These are phyloP conservation scores for Volvox reticuliferus DNA, from an alignment of 139 green algal genomes.

Conservation along the genomic window DNA sequence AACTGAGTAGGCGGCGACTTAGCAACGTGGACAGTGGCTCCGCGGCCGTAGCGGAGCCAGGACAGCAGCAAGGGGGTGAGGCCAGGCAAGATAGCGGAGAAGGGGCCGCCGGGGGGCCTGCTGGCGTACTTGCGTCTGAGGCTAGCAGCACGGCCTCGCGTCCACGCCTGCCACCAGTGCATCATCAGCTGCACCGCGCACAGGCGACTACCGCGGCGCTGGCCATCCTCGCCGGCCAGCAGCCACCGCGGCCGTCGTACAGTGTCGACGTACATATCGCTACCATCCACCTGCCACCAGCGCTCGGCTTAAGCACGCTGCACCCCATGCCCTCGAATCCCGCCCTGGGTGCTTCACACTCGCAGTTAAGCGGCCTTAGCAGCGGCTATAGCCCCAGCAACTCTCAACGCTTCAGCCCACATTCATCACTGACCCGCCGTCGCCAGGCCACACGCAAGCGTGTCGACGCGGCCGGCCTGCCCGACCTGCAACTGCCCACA, in stretches of 20 bases:
- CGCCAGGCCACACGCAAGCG: neutral
- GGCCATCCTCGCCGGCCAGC: constrained; percentile 5
- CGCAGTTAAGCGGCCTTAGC: neutral
- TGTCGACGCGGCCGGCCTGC: neutral
- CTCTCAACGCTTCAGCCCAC: constrained; percentile 1
- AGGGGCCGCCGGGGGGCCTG: neutral
- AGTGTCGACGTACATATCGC: neutral
- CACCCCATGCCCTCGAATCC: neutral
- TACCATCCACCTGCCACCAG: constrained; percentile 1
- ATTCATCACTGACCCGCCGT: neutral
- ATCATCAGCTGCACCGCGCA: constrained; percentile 17
- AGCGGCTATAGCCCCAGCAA: neutral
- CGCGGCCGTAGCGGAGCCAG: neutral
- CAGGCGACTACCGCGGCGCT: constrained; percentile 15
- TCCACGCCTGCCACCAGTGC: constrained; percentile 1
- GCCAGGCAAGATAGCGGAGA: neutral
- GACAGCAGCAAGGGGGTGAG: neutral
- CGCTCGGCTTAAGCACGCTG: neutral
- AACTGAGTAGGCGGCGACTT: neutral
- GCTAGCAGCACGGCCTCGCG: neutral
- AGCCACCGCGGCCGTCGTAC: neutral
- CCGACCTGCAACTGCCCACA: neutral
- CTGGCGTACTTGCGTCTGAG: neutral
- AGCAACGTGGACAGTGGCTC: neutral
- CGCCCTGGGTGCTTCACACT: neutral